A percentile compares a stretch with the other conserved stretches of the same genome.
Evolutionary conservation across 2,329 filamentous ascomycete species (phyloP).

Genomic region (Basipetospora chlamydospora): DNA sequence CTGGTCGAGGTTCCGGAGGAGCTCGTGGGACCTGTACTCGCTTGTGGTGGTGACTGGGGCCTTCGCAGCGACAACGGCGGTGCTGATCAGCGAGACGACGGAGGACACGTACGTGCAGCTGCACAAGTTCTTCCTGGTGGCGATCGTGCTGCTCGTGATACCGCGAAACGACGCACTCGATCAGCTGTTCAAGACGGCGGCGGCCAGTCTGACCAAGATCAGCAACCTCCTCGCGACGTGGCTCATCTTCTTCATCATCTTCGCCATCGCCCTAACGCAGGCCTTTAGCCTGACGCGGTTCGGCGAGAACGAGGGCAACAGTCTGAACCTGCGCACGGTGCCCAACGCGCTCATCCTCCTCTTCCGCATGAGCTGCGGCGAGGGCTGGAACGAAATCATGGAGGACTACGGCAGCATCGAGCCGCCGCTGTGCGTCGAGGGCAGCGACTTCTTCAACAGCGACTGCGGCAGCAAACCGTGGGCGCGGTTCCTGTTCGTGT

Average conservation of each 20-base stretch:
- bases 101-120: conserved; percentile 58
- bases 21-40: conserved; percentile 91
- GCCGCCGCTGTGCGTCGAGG: conserved; percentile 66
- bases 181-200: conserved; percentile 96
- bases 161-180: conserved; percentile 94
- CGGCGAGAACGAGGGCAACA: conserved; percentile 53
- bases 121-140: conserved; percentile 88
- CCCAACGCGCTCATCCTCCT: conserved; percentile 87
- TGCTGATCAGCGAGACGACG: conserved; percentile 49
- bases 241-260: conserved; percentile 93
- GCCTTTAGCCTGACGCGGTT: conserved; percentile 92
- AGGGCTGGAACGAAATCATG: conserved; percentile 96
- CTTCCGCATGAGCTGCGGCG: conserved; percentile 84
- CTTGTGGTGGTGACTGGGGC: conserved; percentile 66
- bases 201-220: conserved; percentile 81
- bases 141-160: conserved; percentile 78
- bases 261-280: conserved; percentile 90
- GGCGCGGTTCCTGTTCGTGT: conserved; percentile 80
- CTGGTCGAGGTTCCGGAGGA: conserved; percentile 81
- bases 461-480: conserved; percentile 87
- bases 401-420: conserved; percentile 77
- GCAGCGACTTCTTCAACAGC: conserved; percentile 60
- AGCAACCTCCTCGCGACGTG: conserved; percentile 87
- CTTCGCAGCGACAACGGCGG: conserved; percentile 61
- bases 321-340: conserved; percentile 86